Percentiles rank a stretch among this genome's conserved stretches.
Evolutionary conservation across 768 basidiomycete species (phyloP).

Genomic region (Ephemerocybe angulata): DNA sequence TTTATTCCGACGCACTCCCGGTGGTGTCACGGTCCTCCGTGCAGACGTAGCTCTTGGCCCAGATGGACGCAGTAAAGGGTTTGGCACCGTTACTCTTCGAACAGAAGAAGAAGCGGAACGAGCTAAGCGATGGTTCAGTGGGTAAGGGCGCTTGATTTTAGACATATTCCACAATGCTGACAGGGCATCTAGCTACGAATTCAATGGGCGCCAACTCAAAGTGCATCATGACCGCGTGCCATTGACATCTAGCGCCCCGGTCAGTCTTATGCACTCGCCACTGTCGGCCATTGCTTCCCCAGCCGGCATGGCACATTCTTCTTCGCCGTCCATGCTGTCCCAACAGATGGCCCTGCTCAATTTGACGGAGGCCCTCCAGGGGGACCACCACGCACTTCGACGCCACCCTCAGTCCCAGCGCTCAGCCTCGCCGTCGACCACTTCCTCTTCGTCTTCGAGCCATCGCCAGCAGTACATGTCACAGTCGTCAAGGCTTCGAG

Average conservation of each 20-base stretch:
- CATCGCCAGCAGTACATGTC: not conserved
- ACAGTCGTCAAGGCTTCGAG: not conserved
- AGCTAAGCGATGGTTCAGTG: conserved; percentile 86
- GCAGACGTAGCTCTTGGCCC: conserved; percentile 88
- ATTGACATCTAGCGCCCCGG: conserved; percentile 19
- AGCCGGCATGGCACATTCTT: not conserved
- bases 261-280: conserved; percentile 4
- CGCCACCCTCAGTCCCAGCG: not conserved
- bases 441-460: not conserved
- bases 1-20: conserved; percentile 64
- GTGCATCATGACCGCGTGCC: conserved; percentile 90
- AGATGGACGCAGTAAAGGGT: conserved; percentile 87
- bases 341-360: conserved; percentile 9
- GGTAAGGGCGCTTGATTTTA: conserved; percentile 40
- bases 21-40: conserved; percentile 71
- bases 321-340: conserved; percentile 8
- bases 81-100: conserved; percentile 87
- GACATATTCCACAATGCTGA: conserved; percentile 1
- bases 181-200: conserved; percentile 62
- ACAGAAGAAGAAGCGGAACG: conserved; percentile 80
- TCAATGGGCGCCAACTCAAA: conserved; percentile 81
- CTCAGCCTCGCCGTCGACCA: not conserved
- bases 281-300: conserved; percentile 1
- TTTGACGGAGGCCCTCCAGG: not conserved
- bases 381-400: not conserved